phyloP scores from a whole-genome alignment of 495 filamentous ascomycete genomes.

The Corynascus novoguineensis region DNA sequence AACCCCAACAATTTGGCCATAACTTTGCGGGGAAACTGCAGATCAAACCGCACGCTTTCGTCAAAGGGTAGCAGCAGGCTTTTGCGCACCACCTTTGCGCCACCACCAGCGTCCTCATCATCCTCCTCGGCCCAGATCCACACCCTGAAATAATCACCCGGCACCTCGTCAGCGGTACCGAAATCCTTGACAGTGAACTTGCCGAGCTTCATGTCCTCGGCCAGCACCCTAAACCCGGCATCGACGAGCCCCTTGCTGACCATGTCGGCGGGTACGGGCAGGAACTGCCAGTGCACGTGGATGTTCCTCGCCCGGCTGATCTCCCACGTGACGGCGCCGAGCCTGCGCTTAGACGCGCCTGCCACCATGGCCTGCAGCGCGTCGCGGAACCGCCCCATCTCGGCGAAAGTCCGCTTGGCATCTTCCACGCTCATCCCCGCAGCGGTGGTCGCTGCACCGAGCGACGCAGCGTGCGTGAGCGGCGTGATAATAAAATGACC shows the following conservation, averaged over 20 bases:
- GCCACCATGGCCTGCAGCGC: constrained; percentile 66
- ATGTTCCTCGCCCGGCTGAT: constrained; percentile 71
- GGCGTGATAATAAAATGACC: constrained; percentile 90
- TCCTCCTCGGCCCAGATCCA: constrained; percentile 64
- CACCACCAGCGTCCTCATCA: constrained; percentile 32
- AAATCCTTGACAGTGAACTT: constrained; percentile 42
- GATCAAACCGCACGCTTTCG: constrained; percentile 47
- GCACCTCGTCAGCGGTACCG: constrained; percentile 36
- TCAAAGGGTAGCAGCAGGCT: constrained; percentile 46
- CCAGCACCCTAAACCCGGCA: constrained; percentile 77
- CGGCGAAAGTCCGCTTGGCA: constrained; percentile 52
- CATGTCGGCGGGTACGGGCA: constrained; percentile 64
- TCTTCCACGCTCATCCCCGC: constrained; percentile 51
- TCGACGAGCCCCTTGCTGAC: constrained; percentile 66
- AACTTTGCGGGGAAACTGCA: constrained; percentile 67
- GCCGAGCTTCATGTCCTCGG: constrained; percentile 69
- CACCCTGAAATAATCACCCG: constrained; percentile 76
- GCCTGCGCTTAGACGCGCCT: constrained; percentile 44
- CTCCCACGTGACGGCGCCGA: constrained; percentile 88
- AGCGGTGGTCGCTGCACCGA: constrained; percentile 38
- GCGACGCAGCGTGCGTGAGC: constrained; percentile 55
- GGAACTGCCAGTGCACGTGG: constrained; percentile 91
- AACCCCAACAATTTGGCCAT: constrained; percentile 80
- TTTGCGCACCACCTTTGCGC: constrained; percentile 38
- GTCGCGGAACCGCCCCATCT: constrained; percentile 75